These are phyloP conservation scores for Prunus yedoensis DNA, from an alignment of 331 rosid genomes.

Conservation along the genomic window DNA sequence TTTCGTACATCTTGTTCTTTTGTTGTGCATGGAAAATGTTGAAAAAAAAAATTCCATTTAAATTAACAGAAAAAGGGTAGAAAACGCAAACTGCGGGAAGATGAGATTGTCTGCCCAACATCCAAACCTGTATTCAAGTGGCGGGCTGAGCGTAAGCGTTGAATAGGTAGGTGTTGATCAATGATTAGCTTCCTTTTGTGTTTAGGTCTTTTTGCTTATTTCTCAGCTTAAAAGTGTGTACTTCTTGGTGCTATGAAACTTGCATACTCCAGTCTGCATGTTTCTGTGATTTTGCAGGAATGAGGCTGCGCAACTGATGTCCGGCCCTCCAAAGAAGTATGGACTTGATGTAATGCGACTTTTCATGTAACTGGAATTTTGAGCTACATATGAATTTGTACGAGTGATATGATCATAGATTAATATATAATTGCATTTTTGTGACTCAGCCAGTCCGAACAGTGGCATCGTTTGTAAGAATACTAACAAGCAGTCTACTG, in stretches of 20 bases:
- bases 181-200: not conserved
- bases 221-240: not conserved
- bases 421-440: not conserved
- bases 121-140: slow-evolving; percentile 62
- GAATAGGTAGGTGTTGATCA: slow-evolving; percentile 19
- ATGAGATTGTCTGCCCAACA: slow-evolving; percentile 62
- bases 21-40: slow-evolving; percentile 13
- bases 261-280: not conserved
- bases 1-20: not conserved
- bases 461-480: not conserved
- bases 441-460: not conserved
- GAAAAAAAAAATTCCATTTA: not conserved
- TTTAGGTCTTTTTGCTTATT: not conserved
- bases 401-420: not conserved
- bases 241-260: not conserved
- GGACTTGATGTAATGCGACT: not conserved
- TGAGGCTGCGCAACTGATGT: not conserved
- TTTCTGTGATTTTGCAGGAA: not conserved
- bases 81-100: slow-evolving; percentile 70
- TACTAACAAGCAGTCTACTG: not conserved
- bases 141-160: slow-evolving; percentile 71
- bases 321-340: not conserved
- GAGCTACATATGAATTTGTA: not conserved
- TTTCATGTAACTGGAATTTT: not conserved
- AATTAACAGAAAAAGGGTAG: slow-evolving; percentile 64